Evolutionary conservation across 2,329 filamentous ascomycete genomes (phyloP).

Genomic region (Cadophora malorum): DNA sequence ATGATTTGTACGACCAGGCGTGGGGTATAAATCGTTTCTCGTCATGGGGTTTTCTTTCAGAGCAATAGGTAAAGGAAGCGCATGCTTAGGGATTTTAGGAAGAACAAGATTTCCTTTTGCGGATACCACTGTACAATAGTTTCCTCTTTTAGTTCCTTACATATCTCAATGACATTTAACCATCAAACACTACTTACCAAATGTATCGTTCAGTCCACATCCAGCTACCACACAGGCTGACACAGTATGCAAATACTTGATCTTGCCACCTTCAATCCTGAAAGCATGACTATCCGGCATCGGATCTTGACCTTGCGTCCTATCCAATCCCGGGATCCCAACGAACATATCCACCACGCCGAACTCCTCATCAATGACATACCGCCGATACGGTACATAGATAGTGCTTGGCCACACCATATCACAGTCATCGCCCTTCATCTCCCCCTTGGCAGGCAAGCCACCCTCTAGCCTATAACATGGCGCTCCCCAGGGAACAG

Average conservation of each 20-base stretch:
- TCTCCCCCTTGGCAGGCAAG: not conserved
- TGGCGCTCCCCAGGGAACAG: not conserved
- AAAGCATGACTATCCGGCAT: not conserved
- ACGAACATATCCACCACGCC: not conserved
- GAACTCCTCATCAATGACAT: not conserved
- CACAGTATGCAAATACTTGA: not conserved
- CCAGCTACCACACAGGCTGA: not conserved
- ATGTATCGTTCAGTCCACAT: not conserved
- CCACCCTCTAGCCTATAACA: not conserved
- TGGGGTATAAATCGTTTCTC: no score
- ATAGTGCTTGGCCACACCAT: not conserved
- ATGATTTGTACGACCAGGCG: no score
- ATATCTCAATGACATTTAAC: no score
- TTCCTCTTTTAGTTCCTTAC: no score
- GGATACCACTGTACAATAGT: no score
- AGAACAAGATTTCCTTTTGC: no score
- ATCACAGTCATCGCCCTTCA: not conserved
- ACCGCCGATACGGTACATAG: not conserved
- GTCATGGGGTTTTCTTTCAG: no score
- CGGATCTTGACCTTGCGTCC: not conserved
- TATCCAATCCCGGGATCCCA: not conserved
- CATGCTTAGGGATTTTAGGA: no score
- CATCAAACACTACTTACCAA: not conserved
- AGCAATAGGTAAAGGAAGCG: no score
- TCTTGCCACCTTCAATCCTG: not conserved